Percentiles rank a stretch among this genome's conserved stretches.
Evolutionary conservation across 2,329 filamentous ascomycete genomes (phyloP).

Genomic region (Knufia petricola): DNA sequence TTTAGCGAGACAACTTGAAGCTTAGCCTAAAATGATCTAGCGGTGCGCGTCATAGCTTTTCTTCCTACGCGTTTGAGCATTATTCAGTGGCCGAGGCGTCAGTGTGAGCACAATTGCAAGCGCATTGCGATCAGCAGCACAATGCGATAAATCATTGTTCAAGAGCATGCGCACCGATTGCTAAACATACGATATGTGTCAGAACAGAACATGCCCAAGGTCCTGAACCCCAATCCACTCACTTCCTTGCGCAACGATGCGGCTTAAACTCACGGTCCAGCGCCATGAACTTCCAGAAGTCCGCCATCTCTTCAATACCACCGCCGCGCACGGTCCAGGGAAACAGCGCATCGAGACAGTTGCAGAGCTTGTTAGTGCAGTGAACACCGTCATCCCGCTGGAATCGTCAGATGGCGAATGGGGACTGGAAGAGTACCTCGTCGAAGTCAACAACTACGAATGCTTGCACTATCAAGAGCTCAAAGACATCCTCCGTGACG

Average conservation of each 20-base stretch:
- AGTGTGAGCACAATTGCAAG: too few species aligned
- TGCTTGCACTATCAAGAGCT: conserved; percentile 77
- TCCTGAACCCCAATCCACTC: too few species aligned
- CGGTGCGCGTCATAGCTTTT: too few species aligned
- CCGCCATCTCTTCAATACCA: conserved; percentile 61
- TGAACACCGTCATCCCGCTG: conserved; percentile 72
- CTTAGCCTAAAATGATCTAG: too few species aligned
- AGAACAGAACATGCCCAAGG: too few species aligned
- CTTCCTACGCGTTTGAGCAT: too few species aligned
- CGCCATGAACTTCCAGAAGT: conserved; percentile 65
- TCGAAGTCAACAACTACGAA: conserved; percentile 61
- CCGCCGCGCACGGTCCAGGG: conserved; percentile 30
- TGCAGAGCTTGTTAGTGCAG: conserved; percentile 62
- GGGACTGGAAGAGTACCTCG: conserved; percentile 82
- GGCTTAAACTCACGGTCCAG: conserved; percentile 62
- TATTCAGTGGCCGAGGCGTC: too few species aligned
- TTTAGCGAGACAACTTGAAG: too few species aligned
- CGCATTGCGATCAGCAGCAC: too few species aligned
- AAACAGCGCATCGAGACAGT: conserved; percentile 54
- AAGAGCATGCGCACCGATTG: too few species aligned
- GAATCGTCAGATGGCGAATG: conserved; percentile 60
- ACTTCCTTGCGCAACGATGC: conserved; percentile 38
- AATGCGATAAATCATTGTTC: too few species aligned
- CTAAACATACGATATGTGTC: too few species aligned
- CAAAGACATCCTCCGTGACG: conserved; percentile 61